A percentile compares a stretch with the other conserved stretches of the same genome.
Evolutionary conservation across 306 rosid genomes (phyloP).

Genomic region (Corylus heterophylla): DNA sequence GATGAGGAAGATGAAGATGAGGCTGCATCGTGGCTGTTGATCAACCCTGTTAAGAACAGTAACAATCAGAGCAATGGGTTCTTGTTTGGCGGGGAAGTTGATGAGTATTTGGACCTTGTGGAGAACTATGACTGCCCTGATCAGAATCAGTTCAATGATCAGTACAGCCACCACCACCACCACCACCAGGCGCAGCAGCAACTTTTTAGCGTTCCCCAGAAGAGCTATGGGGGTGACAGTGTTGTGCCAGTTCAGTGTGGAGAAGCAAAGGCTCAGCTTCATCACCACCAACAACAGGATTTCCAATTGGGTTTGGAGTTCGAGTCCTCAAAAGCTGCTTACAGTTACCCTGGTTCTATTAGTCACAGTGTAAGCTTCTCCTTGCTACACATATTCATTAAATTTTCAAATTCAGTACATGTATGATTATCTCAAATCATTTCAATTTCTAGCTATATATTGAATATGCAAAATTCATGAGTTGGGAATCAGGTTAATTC

Average conservation of each 20-base stretch:
- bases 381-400: too few relatives aligned
- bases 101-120: conserved; percentile 81
- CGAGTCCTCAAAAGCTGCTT: conserved; percentile 60
- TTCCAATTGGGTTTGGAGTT: conserved; percentile 66
- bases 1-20: conserved; percentile 68
- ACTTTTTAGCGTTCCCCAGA: conserved; percentile 39
- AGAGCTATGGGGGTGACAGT: conserved; percentile 58
- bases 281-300: conserved; percentile 39
- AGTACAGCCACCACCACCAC: conserved; percentile 20
- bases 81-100: conserved; percentile 70
- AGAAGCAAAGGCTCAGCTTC: conserved; percentile 34
- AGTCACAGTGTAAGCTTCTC: conserved; percentile 58
- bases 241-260: conserved; percentile 73
- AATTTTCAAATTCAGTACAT: neutral
- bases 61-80: conserved; percentile 47
- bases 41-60: conserved; percentile 52
- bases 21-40: conserved; percentile 85
- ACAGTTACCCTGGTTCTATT: conserved; percentile 55
- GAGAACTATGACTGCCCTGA: conserved; percentile 60
- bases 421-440: neutral
- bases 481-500: neutral
- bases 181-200: conserved; percentile 29
- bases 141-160: conserved; percentile 36
- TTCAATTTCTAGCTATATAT: neutral
- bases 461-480: neutral